Base-by-base conservation (phyloP, 1,139 yeast species). In the Candida mesenterica region DNA sequence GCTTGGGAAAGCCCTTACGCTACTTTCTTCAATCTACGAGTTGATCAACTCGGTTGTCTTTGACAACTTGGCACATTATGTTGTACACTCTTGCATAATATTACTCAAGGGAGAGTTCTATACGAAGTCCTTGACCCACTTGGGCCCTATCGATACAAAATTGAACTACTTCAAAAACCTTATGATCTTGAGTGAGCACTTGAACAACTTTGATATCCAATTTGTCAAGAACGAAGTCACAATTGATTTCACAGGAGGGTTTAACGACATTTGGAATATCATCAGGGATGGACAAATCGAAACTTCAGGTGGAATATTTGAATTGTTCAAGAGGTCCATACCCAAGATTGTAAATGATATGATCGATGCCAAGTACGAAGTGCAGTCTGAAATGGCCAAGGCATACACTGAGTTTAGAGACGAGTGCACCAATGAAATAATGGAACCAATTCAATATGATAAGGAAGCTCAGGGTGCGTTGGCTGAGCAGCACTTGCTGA, bases 1-100 rank as follows among this genome's bases (percentile, higher is more conserved):
- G 1, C 68, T 90, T 37, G 75, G 78, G 2, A 78, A 77, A 39
- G 82, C 96, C 0, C 63, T 89, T 28, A 73, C 85, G 0, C 62
- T 90, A 12, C 63, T 90, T 24, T 82, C 90, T 16, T 85, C 79
- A 51, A 82, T 90, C 15, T 86, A 88, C 53, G 95, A 87, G 51
- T 66, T 89, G 46, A 75, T 90, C 17, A 81, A 82, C 45, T 77
- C 84, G 1, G 66, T 76, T 7, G 86, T 89, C 1, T 90, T 90
- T 61, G 96, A 89, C 52, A 96, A 88, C 52, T 61, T 90, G 43
- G 96, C 97, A 0, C 96, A 89, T 55, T 79, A 84, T 37, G 80
- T 88, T 39, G 87, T 90, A 4, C 96, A 87, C 52, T 77, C 84
- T 32, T 83, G 95, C 48, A 73, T 90, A 26, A 56, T 63, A 28